These are phyloP conservation scores for Candida chilensis DNA, from an alignment of 805 yeast genomes.

Conservation along the genomic window DNA sequence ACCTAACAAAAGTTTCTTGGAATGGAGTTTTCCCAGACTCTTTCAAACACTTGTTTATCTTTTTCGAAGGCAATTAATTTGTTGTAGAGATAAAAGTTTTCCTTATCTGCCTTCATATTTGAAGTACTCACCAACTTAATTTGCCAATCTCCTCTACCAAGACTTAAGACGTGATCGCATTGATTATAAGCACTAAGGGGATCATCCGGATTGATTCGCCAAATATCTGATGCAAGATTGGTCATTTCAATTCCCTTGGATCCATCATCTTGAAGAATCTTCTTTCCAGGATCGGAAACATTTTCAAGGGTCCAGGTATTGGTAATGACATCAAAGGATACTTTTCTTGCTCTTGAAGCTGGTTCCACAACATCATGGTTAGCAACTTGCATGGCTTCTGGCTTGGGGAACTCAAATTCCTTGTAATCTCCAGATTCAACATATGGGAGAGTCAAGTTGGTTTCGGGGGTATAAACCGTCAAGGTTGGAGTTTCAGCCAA, in stretches of 20 bases:
- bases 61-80: conserved; percentile 23
- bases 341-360: conserved; percentile 11
- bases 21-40: conserved; percentile 21
- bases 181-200: conserved; percentile 28
- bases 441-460: conserved; percentile 17
- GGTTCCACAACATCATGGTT: conserved; percentile 12
- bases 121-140: conserved; percentile 20
- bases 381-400: conserved; percentile 16
- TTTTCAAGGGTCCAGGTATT: conserved; percentile 22
- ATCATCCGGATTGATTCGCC: conserved; percentile 23
- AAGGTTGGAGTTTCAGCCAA: conserved; percentile 27
- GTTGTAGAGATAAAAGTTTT: conserved; percentile 20
- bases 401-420: conserved; percentile 15
- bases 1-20: conserved; percentile 21
- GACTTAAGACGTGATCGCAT: conserved; percentile 27
- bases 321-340: conserved; percentile 18
- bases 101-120: conserved; percentile 16
- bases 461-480: conserved; percentile 17
- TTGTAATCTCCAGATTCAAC: conserved; percentile 8
- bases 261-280: conserved; percentile 18
- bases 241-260: conserved; percentile 30
- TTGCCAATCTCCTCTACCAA: conserved; percentile 32
- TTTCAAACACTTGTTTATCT: conserved; percentile 16
- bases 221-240: conserved; percentile 24
- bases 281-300: conserved; percentile 24